phyloP scores from a whole-genome alignment of 1,284 basidiomycete species.

The Sanghuangporus weigelae region DNA sequence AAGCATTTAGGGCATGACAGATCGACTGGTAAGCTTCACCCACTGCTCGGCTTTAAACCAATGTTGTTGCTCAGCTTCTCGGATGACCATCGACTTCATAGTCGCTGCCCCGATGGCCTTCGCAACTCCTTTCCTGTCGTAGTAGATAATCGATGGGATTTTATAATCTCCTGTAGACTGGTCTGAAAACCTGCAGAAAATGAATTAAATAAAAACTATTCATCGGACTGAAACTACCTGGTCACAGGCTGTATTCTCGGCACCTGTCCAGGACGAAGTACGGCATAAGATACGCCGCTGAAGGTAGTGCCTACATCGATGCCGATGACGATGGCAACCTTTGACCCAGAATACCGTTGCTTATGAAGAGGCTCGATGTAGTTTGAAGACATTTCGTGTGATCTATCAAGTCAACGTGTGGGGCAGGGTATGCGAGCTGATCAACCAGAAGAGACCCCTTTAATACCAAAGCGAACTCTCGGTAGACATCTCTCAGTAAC shows the following conservation, averaged over 20 bases:
- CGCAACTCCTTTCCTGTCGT: constrained; percentile 54
- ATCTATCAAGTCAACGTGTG: background rate
- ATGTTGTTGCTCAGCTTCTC: constrained; percentile 62
- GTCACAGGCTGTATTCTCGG: background rate
- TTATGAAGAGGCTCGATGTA: background rate
- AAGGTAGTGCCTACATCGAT: constrained; percentile 11
- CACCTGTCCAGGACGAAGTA: background rate
- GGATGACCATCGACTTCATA: constrained; percentile 48
- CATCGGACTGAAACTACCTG: background rate
- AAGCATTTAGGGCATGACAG: background rate
- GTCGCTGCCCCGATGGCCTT: constrained; percentile 72
- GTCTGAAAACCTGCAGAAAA: constrained; percentile 31
- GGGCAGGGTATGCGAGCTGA: background rate
- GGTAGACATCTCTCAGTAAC: background rate
- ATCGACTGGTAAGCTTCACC: constrained; percentile 24
- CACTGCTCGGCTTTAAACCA: constrained; percentile 72
- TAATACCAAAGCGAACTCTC: background rate
- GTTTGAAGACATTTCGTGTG: background rate
- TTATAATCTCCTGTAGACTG: constrained; percentile 67
- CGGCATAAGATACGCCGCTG: constrained; percentile 3
- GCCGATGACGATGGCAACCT: background rate
- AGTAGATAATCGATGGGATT: constrained; percentile 71
- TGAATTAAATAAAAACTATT: background rate
- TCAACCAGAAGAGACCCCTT: background rate
- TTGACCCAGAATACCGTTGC: background rate